phyloP scores from a whole-genome alignment of 306 rosid species.

The Sindora glabra region DNA sequence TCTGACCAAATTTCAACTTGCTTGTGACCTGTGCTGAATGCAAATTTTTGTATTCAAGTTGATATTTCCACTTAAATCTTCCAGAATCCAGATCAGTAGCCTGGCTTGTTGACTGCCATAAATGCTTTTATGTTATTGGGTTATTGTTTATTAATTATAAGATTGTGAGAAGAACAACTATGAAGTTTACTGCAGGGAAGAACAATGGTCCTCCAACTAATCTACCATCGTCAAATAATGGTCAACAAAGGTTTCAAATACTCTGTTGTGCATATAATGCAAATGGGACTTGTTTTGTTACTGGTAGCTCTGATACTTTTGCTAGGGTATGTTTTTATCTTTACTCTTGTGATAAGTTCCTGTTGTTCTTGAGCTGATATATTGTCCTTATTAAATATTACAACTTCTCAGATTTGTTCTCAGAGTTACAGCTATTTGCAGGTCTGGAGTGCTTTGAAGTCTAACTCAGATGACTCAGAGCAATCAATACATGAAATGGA shows the following conservation, averaged over 20 bases:
- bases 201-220: constrained; percentile 39
- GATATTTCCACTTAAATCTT: constrained; percentile 4
- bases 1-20: neutral
- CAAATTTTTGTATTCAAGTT: neutral
- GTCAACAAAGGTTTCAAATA: constrained; percentile 55
- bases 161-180: constrained; percentile 14
- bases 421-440: constrained; percentile 29
- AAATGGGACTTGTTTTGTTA: constrained; percentile 83
- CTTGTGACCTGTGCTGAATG: neutral
- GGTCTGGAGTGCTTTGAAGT: constrained; percentile 82
- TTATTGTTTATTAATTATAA: constrained; percentile 4
- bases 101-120: constrained; percentile 18
- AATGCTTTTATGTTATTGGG: constrained; percentile 2
- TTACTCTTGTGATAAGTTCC: constrained; percentile 15
- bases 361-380: constrained; percentile 9
- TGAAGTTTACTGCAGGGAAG: constrained; percentile 54
- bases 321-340: constrained; percentile 55
- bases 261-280: constrained; percentile 90
- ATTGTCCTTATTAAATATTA: constrained; percentile 12
- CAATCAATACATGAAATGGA: constrained; percentile 74
- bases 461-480: constrained; percentile 44
- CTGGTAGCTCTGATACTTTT: constrained; percentile 85
- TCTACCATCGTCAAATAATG: constrained; percentile 58
- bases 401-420: constrained; percentile 20
- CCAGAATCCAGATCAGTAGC: constrained; percentile 24